Evolutionary conservation across 345 rosid species (phyloP).

Genomic region (Populus deltoides): DNA sequence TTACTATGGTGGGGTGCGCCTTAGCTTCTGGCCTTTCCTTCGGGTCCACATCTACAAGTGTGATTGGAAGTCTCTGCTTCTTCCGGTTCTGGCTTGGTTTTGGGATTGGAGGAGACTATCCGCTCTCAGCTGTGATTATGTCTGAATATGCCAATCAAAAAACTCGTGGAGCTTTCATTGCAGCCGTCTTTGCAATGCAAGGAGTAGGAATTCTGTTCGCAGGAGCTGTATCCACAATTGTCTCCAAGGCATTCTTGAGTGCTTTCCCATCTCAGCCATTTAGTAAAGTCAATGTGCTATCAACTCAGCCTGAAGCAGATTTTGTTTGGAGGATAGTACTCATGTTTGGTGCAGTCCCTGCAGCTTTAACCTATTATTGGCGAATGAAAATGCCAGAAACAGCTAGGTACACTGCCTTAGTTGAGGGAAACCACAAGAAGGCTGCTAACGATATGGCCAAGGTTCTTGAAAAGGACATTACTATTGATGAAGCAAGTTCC

Average conservation of each 20-base stretch:
- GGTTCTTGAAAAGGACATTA: constrained; percentile 39
- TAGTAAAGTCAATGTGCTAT: constrained; percentile 21
- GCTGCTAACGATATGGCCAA: constrained; percentile 71
- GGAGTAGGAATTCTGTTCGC: constrained; percentile 64
- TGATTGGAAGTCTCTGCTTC: constrained; percentile 59
- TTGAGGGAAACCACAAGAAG: constrained; percentile 53
- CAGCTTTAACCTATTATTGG: constrained; percentile 70
- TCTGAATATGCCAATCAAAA: constrained; percentile 68
- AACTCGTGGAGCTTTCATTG: constrained; percentile 70
- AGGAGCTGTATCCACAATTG: constrained; percentile 53
- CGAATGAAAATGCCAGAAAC: constrained; percentile 84
- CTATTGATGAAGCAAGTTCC: constrained; percentile 3
- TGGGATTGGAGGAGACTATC: constrained; percentile 85
- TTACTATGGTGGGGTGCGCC: constrained; percentile 73
- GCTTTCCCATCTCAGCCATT: constrained; percentile 31
- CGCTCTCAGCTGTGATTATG: constrained; percentile 77
- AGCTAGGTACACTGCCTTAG: constrained; percentile 70
- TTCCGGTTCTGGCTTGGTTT: constrained; percentile 86
- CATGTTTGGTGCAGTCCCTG: constrained; percentile 79
- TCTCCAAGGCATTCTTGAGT: constrained; percentile 42
- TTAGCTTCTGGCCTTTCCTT: constrained; percentile 64
- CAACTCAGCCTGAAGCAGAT: constrained; percentile 61
- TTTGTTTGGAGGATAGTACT: constrained; percentile 69
- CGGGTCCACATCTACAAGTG: constrained; percentile 46
- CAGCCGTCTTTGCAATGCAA: constrained; percentile 80